Evolutionary conservation across 2,329 filamentous ascomycete species (phyloP).

Genomic region (Gyromitra esculenta): DNA sequence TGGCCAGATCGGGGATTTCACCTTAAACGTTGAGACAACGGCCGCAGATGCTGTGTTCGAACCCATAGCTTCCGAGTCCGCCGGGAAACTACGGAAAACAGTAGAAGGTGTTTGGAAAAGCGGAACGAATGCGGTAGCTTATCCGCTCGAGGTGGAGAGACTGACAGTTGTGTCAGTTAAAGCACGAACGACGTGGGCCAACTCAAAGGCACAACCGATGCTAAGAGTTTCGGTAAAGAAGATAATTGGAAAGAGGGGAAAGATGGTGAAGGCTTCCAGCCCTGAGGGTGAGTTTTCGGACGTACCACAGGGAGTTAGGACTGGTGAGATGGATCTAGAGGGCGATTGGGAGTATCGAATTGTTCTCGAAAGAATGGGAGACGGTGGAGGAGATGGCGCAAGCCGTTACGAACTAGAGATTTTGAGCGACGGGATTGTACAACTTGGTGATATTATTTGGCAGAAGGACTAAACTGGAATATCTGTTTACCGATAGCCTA

Average conservation of each 20-base stretch:
- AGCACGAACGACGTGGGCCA: conserved; percentile 58
- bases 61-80: conserved; percentile 75
- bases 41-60: conserved; percentile 66
- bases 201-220: conserved; percentile 40
- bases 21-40: conserved; percentile 76
- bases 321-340: conserved; percentile 77
- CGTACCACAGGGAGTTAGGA: conserved; percentile 72
- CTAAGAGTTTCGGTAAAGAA: conserved; percentile 50
- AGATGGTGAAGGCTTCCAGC: conserved; percentile 29
- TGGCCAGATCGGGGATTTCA: conserved; percentile 78
- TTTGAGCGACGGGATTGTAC: conserved; percentile 63
- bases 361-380: conserved; percentile 81
- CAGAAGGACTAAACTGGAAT: conserved; percentile 21
- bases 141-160: conserved; percentile 44
- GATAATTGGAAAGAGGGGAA: conserved; percentile 40
- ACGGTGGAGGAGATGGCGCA: conserved; percentile 53
- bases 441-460: conserved; percentile 63
- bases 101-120: conserved; percentile 65
- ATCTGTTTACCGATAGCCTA: background rate
- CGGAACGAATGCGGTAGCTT: conserved; percentile 63
- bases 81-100: conserved; percentile 76
- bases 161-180: conserved; percentile 55
- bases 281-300: conserved; percentile 75
- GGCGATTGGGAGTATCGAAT: conserved; percentile 73
- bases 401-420: conserved; percentile 63